These are phyloP conservation scores for Pulveroboletus sp. DNA, from an alignment of 768 basidiomycete genomes.

Conservation along the genomic window DNA sequence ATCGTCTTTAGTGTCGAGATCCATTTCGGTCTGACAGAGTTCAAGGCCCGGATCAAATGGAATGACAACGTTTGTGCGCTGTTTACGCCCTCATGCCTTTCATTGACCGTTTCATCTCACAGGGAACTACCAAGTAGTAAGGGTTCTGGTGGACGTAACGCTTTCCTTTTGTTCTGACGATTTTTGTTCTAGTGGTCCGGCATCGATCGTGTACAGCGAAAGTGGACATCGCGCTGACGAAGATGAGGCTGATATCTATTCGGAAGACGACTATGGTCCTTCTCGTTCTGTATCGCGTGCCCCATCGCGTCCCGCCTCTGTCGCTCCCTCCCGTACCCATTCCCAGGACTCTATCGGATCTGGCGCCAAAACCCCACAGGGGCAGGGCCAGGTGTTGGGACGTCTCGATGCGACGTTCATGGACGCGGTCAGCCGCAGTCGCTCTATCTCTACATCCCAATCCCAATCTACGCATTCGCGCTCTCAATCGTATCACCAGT, in stretches of 20 bases:
- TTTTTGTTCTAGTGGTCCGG: conserved; percentile 56
- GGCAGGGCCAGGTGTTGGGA: conserved; percentile 14
- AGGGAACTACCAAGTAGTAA: conserved; percentile 75
- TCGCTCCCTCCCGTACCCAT: conserved; percentile 52
- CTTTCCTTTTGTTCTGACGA: not conserved
- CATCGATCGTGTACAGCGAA: conserved; percentile 80
- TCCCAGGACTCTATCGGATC: conserved; percentile 44
- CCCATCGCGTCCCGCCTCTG: conserved; percentile 43
- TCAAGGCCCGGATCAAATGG: conserved; percentile 82
- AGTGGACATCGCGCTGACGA: conserved; percentile 72
- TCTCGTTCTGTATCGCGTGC: conserved; percentile 32
- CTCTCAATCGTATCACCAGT: conserved; percentile 13
- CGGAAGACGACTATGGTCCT: conserved; percentile 57
- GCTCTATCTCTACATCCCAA: conserved; percentile 19
- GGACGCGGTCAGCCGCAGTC: conserved; percentile 30
- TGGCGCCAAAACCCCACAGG: conserved; percentile 31
- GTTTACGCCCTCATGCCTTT: not conserved
- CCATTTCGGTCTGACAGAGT: conserved; percentile 80
- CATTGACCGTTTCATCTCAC: conserved; percentile 5
- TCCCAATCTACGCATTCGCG: conserved; percentile 20
- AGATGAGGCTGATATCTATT: conserved; percentile 62
- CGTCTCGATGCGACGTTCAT: conserved; percentile 26
- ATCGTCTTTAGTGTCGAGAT: conserved; percentile 84
- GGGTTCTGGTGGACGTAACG: conserved; percentile 18
- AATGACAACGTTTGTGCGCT: conserved; percentile 63